Evolutionary conservation across 768 basidiomycete genomes (phyloP).

Genomic region (Tulasnella sp.): DNA sequence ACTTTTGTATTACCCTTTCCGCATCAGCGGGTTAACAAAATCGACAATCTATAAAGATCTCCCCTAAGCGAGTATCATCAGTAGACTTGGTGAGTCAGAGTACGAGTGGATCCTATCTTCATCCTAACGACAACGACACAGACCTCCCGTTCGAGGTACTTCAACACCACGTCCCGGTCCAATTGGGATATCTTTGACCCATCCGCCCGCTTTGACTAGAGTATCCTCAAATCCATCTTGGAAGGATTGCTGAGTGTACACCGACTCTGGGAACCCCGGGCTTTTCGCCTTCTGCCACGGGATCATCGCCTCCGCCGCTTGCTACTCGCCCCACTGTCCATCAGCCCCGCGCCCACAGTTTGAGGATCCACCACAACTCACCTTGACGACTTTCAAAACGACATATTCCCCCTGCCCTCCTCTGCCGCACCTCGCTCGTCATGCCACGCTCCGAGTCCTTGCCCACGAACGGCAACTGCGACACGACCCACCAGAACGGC

Average conservation of each 20-base stretch:
- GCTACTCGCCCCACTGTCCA: slow-evolving; percentile 10
- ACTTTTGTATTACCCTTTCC: slow-evolving; percentile 50
- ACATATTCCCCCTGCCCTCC: slow-evolving; percentile 60
- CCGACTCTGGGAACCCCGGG: slow-evolving; percentile 38
- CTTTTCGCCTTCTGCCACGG: slow-evolving; percentile 33
- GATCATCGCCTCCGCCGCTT: slow-evolving; percentile 47
- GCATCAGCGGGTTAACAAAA: slow-evolving; percentile 39
- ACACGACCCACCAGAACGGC: slow-evolving; percentile 80
- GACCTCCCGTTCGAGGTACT: slow-evolving; percentile 69
- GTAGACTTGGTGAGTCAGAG: background rate
- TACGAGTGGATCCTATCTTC: slow-evolving; percentile 38
- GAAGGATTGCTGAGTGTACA: slow-evolving; percentile 56
- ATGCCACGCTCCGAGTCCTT: slow-evolving; percentile 39
- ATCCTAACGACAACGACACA: slow-evolving; percentile 49
- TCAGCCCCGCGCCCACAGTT: background rate
- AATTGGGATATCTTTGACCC: slow-evolving; percentile 36
- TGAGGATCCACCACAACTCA: slow-evolving; percentile 3
- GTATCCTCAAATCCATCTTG: slow-evolving; percentile 40
- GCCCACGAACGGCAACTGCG: slow-evolving; percentile 60
- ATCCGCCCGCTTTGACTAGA: slow-evolving; percentile 26
- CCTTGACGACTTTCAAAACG: slow-evolving; percentile 48
- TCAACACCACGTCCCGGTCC: slow-evolving; percentile 62
- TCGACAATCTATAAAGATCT: slow-evolving; percentile 58
- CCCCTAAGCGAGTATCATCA: background rate
- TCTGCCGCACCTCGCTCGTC: slow-evolving; percentile 38